Evolutionary conservation across 208 protist genomes (phyloP).

Genomic region (Tetramitus jugosus): DNA sequence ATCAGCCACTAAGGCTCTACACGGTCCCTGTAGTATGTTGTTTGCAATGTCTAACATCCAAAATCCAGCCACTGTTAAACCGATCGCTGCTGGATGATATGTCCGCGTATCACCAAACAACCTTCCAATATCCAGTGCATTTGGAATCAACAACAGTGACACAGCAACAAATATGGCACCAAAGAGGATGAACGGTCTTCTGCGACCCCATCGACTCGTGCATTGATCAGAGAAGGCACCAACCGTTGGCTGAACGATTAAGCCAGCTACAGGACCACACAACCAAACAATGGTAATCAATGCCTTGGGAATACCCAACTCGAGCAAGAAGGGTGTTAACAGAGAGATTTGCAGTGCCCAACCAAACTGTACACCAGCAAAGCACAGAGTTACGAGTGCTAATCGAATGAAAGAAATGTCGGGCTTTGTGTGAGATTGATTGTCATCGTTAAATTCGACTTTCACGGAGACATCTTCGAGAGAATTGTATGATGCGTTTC

Average conservation of each 20-base stretch:
- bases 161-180: slow-evolving; percentile 14
- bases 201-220: not conserved
- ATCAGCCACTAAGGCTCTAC: slow-evolving; percentile 20
- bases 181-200: slow-evolving; percentile 21
- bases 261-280: slow-evolving; percentile 16
- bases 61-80: slow-evolving; percentile 15
- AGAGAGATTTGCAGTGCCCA: slow-evolving; percentile 21
- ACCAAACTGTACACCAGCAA: slow-evolving; percentile 23
- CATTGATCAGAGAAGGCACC: slow-evolving; percentile 6
- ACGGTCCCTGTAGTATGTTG: slow-evolving; percentile 12
- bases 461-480: too few species aligned
- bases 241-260: slow-evolving; percentile 24
- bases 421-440: too few species aligned
- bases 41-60: slow-evolving; percentile 21
- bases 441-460: too few species aligned
- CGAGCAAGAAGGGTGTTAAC: slow-evolving; percentile 16
- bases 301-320: slow-evolving; percentile 7
- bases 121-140: not conserved
- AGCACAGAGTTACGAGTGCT: not conserved
- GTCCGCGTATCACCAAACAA: not conserved
- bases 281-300: slow-evolving; percentile 26
- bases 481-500: too few species aligned
- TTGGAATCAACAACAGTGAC: slow-evolving; percentile 14
- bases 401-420: not conserved
- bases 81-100: not conserved